These are phyloP conservation scores for Aspergillus eucalypticola DNA, from an alignment of 2,329 filamentous ascomycete genomes.

Conservation along the genomic window DNA sequence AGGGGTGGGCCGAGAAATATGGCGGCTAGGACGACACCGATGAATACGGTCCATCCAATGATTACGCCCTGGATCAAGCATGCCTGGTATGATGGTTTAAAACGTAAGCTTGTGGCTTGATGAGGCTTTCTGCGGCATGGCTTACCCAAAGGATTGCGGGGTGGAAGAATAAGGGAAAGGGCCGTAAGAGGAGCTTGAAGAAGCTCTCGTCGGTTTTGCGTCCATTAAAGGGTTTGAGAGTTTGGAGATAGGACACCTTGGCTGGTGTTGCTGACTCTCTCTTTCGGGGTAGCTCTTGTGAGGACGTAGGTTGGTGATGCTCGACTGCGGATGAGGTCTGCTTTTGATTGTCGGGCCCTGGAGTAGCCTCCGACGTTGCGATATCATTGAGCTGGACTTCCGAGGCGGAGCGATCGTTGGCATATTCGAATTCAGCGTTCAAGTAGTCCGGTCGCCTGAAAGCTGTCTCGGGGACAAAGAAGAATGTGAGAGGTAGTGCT, in stretches of 20 bases:
- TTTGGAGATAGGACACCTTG: conserved; percentile 60
- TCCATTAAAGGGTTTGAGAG: conserved; percentile 72
- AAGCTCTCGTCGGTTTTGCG: conserved; percentile 78
- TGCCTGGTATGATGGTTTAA: conserved; percentile 38
- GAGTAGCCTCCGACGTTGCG: conserved; percentile 11
- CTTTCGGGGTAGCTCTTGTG: conserved; percentile 10
- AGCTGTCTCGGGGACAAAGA: conserved; percentile 83
- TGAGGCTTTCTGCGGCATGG: conserved; percentile 37
- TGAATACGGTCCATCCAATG: conserved; percentile 95
- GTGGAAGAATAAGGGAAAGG: conserved; percentile 79
- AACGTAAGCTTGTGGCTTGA: background rate
- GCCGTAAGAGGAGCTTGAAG: conserved; percentile 65
- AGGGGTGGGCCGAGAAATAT: conserved; percentile 79
- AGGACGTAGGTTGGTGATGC: background rate
- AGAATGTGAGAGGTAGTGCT: conserved; percentile 69
- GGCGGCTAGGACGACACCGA: conserved; percentile 77
- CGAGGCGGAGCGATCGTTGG: conserved; percentile 25
- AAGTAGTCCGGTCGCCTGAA: conserved; percentile 67
- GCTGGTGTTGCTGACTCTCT: conserved; percentile 34
- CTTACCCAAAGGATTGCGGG: conserved; percentile 76
- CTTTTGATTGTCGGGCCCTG: conserved; percentile 13
- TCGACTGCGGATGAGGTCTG: conserved; percentile 3
- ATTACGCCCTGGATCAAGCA: conserved; percentile 82
- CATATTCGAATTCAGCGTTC: conserved; percentile 66
- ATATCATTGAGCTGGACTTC: conserved; percentile 8